A percentile compares a stretch with the other conserved stretches of the same genome.
Evolutionary conservation across 2,329 filamentous ascomycete genomes (phyloP).

Genomic region (Aspergillus piperis): DNA sequence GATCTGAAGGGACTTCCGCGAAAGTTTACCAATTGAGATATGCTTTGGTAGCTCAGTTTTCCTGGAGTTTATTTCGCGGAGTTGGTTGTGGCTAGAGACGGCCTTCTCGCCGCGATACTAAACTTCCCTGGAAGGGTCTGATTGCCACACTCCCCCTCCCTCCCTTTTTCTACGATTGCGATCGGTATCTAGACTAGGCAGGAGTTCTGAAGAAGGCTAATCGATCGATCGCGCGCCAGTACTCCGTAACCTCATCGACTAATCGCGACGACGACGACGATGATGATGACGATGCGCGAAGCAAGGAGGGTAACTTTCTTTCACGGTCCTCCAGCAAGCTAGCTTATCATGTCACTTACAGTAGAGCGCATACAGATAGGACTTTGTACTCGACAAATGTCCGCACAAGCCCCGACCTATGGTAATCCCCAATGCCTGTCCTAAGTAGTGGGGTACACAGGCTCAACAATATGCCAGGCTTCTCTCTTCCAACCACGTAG

Average conservation of each 20-base stretch:
- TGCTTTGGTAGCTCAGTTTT: neutral
- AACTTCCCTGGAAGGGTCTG: neutral
- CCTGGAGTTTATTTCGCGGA: neutral
- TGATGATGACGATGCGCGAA: neutral
- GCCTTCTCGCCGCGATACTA: neutral
- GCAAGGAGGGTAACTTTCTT: slow-evolving; percentile 6
- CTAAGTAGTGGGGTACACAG: too few relatives aligned
- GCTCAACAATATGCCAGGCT: too few relatives aligned
- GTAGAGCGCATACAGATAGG: neutral
- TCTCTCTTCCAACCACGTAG: too few relatives aligned
- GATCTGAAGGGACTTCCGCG: neutral
- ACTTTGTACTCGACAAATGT: neutral
- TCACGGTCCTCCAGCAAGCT: too few relatives aligned
- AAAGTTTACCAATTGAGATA: neutral
- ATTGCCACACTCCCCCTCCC: too few relatives aligned
- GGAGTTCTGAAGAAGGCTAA: neutral
- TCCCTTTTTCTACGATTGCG: neutral
- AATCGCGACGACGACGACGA: neutral
- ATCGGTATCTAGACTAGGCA: neutral
- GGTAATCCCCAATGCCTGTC: too few relatives aligned
- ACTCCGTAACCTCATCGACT: neutral
- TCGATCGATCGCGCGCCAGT: too few relatives aligned
- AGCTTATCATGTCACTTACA: neutral
- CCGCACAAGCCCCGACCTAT: too few relatives aligned
- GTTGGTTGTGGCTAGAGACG: neutral